Percentiles rank a stretch among this genome's conserved stretches.
These are phyloP conservation scores for Diaporthe sp. DNA, from an alignment of 2,329 filamentous ascomycete genomes.

Conservation along the genomic window DNA sequence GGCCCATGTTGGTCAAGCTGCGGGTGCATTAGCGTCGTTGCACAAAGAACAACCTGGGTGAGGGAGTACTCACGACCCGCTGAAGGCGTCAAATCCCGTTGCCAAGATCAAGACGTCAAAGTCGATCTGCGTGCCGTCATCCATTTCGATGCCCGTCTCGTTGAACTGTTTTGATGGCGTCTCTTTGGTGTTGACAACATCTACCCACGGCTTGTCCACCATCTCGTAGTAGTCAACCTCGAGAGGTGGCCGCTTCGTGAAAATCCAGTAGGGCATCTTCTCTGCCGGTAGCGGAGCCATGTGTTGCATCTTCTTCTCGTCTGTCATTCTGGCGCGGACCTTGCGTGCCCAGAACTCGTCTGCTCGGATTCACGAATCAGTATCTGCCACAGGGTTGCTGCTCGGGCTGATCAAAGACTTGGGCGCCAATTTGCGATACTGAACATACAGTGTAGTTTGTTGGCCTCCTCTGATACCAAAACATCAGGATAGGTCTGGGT, in stretches of 20 bases:
- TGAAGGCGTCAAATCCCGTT: constrained; percentile 53
- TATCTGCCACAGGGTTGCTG: background rate
- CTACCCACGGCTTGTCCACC: constrained; percentile 56
- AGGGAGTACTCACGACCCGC: constrained; percentile 44
- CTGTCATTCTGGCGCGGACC: constrained; percentile 57
- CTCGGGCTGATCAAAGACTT: background rate
- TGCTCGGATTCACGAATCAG: background rate
- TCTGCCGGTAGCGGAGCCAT: constrained; percentile 63
- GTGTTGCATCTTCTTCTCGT: constrained; percentile 59
- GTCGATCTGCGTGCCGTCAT: constrained; percentile 54
- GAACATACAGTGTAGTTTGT: constrained; percentile 52
- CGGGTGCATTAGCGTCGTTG: background rate
- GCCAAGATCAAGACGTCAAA: constrained; percentile 54
- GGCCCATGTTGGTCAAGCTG: constrained; percentile 31
- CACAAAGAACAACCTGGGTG: background rate
- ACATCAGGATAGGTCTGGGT: constrained; percentile 62
- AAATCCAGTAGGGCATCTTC: constrained; percentile 63
- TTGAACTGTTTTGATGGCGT: constrained; percentile 58
- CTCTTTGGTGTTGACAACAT: constrained; percentile 59
- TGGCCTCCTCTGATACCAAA: constrained; percentile 57
- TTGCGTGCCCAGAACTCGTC: constrained; percentile 64
- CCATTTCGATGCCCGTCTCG: constrained; percentile 54
- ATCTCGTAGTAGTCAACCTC: constrained; percentile 37
- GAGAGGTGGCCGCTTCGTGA: constrained; percentile 46
- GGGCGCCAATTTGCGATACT: background rate